A percentile compares a stretch with the other conserved stretches of the same genome.
These are phyloP conservation scores for Rosellinia necatrix DNA, from an alignment of 2,329 filamentous ascomycete genomes.

Conservation along the genomic window DNA sequence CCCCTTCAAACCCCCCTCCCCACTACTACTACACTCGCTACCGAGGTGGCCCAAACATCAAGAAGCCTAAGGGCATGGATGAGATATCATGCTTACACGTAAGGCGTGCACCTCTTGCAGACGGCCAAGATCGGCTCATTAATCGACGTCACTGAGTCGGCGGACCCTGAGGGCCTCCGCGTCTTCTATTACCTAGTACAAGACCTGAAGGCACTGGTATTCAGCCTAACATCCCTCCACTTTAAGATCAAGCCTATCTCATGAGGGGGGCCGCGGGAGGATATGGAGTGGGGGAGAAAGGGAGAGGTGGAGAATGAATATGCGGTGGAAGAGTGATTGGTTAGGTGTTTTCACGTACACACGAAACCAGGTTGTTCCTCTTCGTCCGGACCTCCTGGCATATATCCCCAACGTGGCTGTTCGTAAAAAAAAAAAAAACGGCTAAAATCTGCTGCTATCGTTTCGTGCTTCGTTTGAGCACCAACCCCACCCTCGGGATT, in stretches of 20 bases:
- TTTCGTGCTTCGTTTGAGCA: conserved; percentile 18
- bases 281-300: too few species aligned
- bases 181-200: conserved; percentile 99
- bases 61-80: too few species aligned
- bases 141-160: conserved; percentile 94
- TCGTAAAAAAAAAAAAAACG: conserved; percentile 28
- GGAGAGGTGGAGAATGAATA: too few species aligned
- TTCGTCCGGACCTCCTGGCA: conserved; percentile 29
- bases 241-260: conserved; percentile 91
- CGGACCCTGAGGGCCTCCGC: conserved; percentile 91
- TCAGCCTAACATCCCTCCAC: conserved; percentile 93
- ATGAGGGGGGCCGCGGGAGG: conserved; percentile 21
- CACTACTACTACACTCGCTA: too few species aligned
- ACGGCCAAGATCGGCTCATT: conserved; percentile 98
- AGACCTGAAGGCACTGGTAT: conserved; percentile 94
- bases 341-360: conserved; percentile 30
- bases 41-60: too few species aligned
- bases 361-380: conserved; percentile 30
- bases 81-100: conserved; percentile 16
- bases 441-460: conserved; percentile 24
- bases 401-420: conserved; percentile 36
- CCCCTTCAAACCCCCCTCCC: too few species aligned
- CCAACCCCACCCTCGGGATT: conserved; percentile 13
- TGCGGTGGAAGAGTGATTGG: conserved; percentile 6
- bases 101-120: conserved; percentile 50